These are phyloP conservation scores for Isochrysis galbana DNA, from an alignment of 78 protist genomes.

Conservation along the genomic window DNA sequence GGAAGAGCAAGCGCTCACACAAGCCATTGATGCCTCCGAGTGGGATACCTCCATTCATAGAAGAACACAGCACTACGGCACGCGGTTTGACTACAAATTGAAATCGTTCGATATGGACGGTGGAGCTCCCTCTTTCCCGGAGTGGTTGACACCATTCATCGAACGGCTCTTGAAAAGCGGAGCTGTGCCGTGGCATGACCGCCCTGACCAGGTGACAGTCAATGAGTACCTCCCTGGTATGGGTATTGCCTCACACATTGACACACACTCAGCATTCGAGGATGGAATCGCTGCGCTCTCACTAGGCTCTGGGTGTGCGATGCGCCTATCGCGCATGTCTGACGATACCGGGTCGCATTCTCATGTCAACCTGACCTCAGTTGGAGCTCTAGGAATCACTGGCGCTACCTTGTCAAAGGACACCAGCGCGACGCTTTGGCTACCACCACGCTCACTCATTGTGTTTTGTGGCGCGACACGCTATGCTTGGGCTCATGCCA, in stretches of 20 bases:
- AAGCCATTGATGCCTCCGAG: not conserved
- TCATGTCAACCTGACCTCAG: too few relatives aligned
- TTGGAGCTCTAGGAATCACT: too few relatives aligned
- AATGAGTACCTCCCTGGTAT: constrained; percentile 21
- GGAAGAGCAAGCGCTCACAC: not conserved
- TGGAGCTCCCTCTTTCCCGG: not conserved
- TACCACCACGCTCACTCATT: constrained; percentile 19
- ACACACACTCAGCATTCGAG: constrained; percentile 23
- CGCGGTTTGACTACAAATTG: not conserved
- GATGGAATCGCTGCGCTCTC: not conserved
- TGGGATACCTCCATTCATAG: not conserved
- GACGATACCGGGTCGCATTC: not conserved
- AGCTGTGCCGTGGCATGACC: not conserved
- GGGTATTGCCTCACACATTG: constrained; percentile 37
- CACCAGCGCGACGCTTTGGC: not conserved
- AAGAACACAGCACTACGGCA: constrained; percentile 11
- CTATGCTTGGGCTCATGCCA: not conserved
- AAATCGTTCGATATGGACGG: not conserved
- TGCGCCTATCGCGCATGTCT: not conserved
- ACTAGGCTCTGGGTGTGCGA: not conserved
- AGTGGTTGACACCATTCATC: not conserved
- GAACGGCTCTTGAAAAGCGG: not conserved
- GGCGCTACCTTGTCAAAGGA: too few relatives aligned
- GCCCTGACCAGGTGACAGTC: not conserved
- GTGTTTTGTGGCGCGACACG: not conserved